Evolutionary conservation across 352 stramenopile genomes (phyloP), one percentile per base, ranked within the genome.

Genomic region (Aphanomyces euteiches): DNA sequence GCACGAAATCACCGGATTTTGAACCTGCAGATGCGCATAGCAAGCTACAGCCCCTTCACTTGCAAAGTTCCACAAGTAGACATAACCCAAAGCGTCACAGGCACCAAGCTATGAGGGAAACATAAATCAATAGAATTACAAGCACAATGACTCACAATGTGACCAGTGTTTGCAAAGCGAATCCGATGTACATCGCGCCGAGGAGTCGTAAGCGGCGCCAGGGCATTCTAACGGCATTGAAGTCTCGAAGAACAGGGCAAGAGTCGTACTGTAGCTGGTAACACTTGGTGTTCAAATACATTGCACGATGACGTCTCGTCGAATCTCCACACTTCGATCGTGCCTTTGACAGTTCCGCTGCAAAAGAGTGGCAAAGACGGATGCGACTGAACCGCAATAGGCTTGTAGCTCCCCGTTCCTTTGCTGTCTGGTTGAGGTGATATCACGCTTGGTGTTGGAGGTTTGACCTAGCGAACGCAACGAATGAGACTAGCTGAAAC

Each of bases 51-150:
- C 83, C 61, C 92, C 85, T 47, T 91, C 64, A 37, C 85, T 89
- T 12, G 76, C 75, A 70, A 93, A 93, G 61, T 94, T 93, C 88
- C 88, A 95, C 72, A 93, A 72, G 57, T 82, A 88, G 56, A 95
- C 75, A 6, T 80, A 78, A 0, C 88, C 88, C 10, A 81, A 58
- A 2, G 75, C 86, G 75, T 94, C 85, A 6, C 93, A 86, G 38
- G 82, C 85, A 15, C 85, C 86, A 78, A 95, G 85, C 86, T 95
- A 65, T n/a, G 61, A 3, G 39, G 37, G 43, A 19, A 43, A 34
- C 28, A 12, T 37, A 47, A 60, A 34, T 72, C n/a, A 56, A 21
- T 72, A 72, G n/a, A 13, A 53, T n/a, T 28, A 3, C 43, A 21
- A 38, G 36, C 15, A 72, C 45, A 34, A 21, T 36, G 5, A 65